These are phyloP conservation scores for Silybum marianum DNA, from an alignment of 129 eudicot genomes.

Conservation along the genomic window DNA sequence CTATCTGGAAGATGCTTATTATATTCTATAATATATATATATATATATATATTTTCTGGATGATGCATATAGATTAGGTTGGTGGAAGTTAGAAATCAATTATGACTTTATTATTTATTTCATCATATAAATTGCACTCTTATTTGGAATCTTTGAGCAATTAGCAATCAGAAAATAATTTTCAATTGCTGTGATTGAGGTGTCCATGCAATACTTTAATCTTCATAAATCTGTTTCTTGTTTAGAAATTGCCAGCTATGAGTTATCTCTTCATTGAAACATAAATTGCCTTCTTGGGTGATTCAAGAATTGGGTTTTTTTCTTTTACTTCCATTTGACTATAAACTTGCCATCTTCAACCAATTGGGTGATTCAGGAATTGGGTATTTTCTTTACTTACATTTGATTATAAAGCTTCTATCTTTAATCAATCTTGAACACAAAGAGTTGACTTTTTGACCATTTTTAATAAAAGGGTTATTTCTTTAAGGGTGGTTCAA, in stretches of 20 bases:
- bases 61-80: constrained; percentile 27
- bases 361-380: neutral
- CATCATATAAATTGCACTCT: constrained; percentile 2
- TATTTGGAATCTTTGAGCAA: constrained; percentile 4
- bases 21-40: neutral
- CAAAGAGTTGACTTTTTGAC: no score
- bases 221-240: constrained; percentile 1
- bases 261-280: neutral
- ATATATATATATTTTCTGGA: neutral
- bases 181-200: constrained; percentile 35
- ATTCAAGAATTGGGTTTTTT: neutral
- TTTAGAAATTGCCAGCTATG: constrained; percentile 10
- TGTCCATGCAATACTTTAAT: constrained; percentile 34
- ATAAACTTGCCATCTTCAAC: neutral
- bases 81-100: constrained; percentile 31
- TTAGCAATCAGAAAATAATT: neutral
- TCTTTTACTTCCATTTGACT: neutral
- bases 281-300: neutral
- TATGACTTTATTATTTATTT: constrained; percentile 4
- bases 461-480: no score
- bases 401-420: no score
- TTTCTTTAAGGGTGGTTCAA: neutral
- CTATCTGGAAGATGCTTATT: constrained; percentile 36
- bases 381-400: neutral
- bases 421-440: no score